These are phyloP conservation scores for Acer saccharum DNA, from an alignment of 345 rosid species.

Conservation along the genomic window DNA sequence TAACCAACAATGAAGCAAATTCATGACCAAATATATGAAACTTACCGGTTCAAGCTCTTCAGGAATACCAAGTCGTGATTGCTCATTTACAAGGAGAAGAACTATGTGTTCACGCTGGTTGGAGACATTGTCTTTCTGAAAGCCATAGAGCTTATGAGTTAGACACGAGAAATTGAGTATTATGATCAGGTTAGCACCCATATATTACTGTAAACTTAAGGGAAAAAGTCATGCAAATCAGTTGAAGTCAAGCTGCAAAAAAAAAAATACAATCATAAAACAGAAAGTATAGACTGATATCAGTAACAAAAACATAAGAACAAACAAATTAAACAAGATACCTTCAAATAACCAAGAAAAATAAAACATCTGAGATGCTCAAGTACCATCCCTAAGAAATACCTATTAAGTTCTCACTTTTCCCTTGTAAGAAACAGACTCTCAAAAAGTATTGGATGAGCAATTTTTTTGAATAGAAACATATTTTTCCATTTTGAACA, in stretches of 20 bases:
- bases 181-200: background rate
- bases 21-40: slow-evolving; percentile 15
- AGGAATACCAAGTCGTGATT: slow-evolving; percentile 74
- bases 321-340: background rate
- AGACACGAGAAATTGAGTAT: background rate
- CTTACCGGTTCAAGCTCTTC: slow-evolving; percentile 77
- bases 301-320: background rate
- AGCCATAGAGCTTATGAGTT: slow-evolving; percentile 13
- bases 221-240: background rate
- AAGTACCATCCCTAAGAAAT: background rate
- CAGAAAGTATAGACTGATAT: background rate
- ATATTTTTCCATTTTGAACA: background rate
- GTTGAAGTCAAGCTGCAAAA: background rate
- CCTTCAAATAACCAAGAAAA: background rate
- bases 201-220: background rate
- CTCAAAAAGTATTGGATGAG: background rate
- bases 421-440: background rate
- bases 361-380: background rate
- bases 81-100: slow-evolving; percentile 93
- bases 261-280: background rate
- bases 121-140: slow-evolving; percentile 90
- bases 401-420: background rate
- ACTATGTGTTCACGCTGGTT: slow-evolving; percentile 95
- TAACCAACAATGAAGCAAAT: background rate
- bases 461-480: background rate